These are phyloP conservation scores for Mycena sanguinolenta DNA, from an alignment of 768 basidiomycete genomes.

Conservation along the genomic window DNA sequence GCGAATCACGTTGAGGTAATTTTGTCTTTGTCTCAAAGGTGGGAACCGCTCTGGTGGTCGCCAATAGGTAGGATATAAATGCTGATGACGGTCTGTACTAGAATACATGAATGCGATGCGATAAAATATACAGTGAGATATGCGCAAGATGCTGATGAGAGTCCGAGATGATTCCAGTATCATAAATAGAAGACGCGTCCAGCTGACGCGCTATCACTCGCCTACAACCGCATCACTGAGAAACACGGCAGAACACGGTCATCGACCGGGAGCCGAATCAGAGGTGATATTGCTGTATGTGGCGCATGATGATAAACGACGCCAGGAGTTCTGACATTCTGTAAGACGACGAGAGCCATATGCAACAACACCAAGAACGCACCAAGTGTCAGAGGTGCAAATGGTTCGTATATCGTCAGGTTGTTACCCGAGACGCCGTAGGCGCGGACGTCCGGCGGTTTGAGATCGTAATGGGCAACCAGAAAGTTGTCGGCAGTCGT, in stretches of 20 bases:
- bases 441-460: constrained; percentile 64
- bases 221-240: background rate
- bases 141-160: constrained; percentile 12
- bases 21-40: constrained; percentile 4
- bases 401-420: constrained; percentile 70
- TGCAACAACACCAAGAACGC: constrained; percentile 51
- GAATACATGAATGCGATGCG: constrained; percentile 30
- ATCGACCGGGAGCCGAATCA: constrained; percentile 47
- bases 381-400: constrained; percentile 67
- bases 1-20: constrained; percentile 12
- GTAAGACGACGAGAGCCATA: constrained; percentile 30
- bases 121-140: constrained; percentile 16
- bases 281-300: constrained; percentile 66
- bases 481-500: constrained; percentile 64
- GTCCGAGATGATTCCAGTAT: constrained; percentile 4
- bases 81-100: constrained; percentile 18
- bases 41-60: background rate
- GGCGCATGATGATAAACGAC: constrained; percentile 73
- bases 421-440: constrained; percentile 75
- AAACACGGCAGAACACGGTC: background rate
- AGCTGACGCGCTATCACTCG: constrained; percentile 28
- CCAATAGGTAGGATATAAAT: constrained; percentile 11
- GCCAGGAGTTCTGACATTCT: constrained; percentile 68
- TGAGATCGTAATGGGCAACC: constrained; percentile 77
- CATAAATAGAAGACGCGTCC: constrained; percentile 23